These are phyloP conservation scores for Trichosporon ovoides DNA, from an alignment of 1,284 basidiomycete genomes.

Conservation along the genomic window DNA sequence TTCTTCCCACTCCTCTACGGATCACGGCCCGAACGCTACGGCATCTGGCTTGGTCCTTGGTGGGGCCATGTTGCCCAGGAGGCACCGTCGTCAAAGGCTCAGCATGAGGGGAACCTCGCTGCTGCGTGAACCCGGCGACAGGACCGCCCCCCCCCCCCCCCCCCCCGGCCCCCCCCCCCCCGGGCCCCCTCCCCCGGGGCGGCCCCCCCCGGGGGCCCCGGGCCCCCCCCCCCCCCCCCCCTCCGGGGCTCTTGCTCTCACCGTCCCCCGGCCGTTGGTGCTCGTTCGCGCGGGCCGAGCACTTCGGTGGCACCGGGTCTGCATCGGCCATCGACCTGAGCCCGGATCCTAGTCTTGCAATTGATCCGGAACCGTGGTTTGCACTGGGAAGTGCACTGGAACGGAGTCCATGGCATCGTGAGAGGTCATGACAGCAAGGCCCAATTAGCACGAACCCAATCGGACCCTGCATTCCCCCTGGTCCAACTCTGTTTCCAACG, in stretches of 20 bases:
- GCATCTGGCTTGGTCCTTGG: neutral
- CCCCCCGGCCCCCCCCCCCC: too few relatives aligned
- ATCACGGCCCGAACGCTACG: neutral
- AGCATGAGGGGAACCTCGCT: neutral
- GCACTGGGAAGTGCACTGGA: slow-evolving; percentile 2
- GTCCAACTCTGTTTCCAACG: neutral
- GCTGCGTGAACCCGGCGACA: too few relatives aligned
- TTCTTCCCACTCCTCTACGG: slow-evolving; percentile 4
- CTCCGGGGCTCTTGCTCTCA: too few relatives aligned
- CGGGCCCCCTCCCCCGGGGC: too few relatives aligned
- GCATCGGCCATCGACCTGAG: too few relatives aligned
- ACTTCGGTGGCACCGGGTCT: too few relatives aligned
- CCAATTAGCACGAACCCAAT: neutral
- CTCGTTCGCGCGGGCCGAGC: too few relatives aligned
- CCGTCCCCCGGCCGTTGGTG: too few relatives aligned
- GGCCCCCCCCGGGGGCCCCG: too few relatives aligned
- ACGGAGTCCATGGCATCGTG: neutral
- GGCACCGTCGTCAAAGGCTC: neutral
- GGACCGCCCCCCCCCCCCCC: too few relatives aligned
- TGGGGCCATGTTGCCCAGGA: neutral
- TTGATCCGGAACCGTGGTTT: slow-evolving; percentile 1
- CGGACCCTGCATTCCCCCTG: slow-evolving; percentile 1
- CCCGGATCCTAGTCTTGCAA: neutral
- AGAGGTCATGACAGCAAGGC: neutral
- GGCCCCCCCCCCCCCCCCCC: too few relatives aligned